phyloP scores from a whole-genome alignment of 495 filamentous ascomycete species.

The Staphylotrichum tortipilum region DNA sequence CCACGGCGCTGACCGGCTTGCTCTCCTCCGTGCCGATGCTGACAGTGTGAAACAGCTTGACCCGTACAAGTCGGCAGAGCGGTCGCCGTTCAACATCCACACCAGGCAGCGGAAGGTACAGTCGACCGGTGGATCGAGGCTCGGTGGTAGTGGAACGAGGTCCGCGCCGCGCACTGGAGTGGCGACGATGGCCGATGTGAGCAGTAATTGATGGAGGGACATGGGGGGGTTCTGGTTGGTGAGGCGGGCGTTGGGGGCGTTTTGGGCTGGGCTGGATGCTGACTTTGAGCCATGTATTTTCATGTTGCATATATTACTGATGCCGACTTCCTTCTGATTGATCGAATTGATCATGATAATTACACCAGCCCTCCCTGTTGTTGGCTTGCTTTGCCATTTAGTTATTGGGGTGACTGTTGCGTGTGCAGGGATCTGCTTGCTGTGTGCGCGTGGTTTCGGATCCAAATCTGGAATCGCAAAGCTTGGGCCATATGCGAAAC shows the following conservation, averaged over 20 bases:
- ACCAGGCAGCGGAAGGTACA: conserved; percentile 20
- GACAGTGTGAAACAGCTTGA: too few species aligned
- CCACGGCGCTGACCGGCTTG: conserved; percentile 14
- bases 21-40: too few species aligned
- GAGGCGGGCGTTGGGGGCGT: conserved; percentile 8
- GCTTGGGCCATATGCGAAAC: conserved; percentile 2
- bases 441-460: neutral
- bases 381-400: neutral
- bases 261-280: neutral
- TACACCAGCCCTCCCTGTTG: neutral
- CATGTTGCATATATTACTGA: too few species aligned
- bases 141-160: neutral
- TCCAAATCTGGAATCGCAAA: neutral
- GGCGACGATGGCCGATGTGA: conserved; percentile 37
- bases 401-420: conserved; percentile 3
- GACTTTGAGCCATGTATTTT: neutral
- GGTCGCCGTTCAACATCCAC: conserved; percentile 54
- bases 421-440: neutral
- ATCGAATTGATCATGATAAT: neutral
- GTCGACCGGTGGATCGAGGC: conserved; percentile 13
- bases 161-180: conserved; percentile 26
- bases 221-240: neutral
- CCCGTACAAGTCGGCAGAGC: conserved; percentile 54
- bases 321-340: too few species aligned
- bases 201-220: conserved; percentile 5